phyloP scores from a whole-genome alignment of 371 early-diverging fungal species.

The Sporodiniella umbellata region DNA sequence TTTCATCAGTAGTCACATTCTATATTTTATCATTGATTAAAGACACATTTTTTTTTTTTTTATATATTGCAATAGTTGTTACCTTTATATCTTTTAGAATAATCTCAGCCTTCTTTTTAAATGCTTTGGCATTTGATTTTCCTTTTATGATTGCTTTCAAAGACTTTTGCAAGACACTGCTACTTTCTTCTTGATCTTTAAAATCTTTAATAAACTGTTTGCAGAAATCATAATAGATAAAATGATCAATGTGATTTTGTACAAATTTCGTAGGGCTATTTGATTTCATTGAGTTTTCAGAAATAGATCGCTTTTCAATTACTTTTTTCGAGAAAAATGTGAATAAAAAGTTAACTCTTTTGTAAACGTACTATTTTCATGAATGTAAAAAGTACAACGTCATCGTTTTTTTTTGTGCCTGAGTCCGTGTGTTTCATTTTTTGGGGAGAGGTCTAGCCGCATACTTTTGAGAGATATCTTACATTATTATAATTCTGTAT shows the following conservation, averaged over 20 bases:
- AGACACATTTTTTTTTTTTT: background rate
- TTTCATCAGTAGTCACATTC: background rate
- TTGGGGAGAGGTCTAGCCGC: background rate
- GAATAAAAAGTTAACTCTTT: background rate
- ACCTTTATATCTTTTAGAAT: background rate
- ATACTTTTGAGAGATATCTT: too few species aligned
- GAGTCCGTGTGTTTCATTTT: background rate
- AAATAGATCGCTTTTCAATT: too few species aligned
- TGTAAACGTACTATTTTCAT: background rate
- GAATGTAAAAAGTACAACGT: background rate
- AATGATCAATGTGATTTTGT: background rate
- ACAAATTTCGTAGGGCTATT: background rate
- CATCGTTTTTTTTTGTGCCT: too few species aligned
- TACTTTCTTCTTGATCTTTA: background rate
- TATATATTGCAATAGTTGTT: background rate
- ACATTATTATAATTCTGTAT: too few species aligned
- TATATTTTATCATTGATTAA: constrained; percentile 1
- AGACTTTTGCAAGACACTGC: background rate
- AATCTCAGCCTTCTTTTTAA: background rate
- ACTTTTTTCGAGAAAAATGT: too few species aligned
- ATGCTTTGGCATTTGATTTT: background rate
- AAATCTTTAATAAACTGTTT: background rate
- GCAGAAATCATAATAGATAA: background rate
- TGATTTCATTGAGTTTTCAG: too few species aligned
- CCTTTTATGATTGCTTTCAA: background rate